Conservation (phyloP, 345 rosid genomes). For the Psidium friedrichsthalianum region DNA sequence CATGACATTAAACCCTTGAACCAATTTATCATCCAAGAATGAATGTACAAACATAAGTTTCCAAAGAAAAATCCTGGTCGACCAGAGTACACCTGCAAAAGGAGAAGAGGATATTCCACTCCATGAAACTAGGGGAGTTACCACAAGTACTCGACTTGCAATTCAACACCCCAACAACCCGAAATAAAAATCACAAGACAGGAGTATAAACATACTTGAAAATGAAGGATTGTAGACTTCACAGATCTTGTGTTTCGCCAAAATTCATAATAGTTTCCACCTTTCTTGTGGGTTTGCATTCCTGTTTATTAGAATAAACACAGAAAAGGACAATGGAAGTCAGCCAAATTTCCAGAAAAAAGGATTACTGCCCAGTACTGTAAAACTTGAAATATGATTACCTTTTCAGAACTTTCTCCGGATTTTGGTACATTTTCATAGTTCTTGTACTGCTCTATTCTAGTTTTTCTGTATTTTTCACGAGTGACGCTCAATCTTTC, state of each 20-base stretch:
- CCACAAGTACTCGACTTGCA: background rate
- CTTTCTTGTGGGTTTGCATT: constrained; percentile 31
- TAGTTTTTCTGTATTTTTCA: constrained; percentile 40
- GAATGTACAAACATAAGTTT: background rate
- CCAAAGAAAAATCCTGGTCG: background rate
- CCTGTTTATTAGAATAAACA: constrained; percentile 11
- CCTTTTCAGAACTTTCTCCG: constrained; percentile 42
- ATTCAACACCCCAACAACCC: background rate
- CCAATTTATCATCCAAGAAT: background rate
- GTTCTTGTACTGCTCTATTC: constrained; percentile 51
- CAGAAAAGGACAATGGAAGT: background rate
- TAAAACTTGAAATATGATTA: background rate
- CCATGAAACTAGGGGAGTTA: background rate
- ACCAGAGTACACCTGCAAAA: background rate
- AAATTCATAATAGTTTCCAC: constrained; percentile 33
- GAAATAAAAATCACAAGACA: background rate
- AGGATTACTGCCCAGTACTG: background rate
- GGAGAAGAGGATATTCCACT: background rate
- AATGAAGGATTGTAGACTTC: constrained; percentile 53
- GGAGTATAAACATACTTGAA: constrained; percentile 23
- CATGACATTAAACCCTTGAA: background rate
- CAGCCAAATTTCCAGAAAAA: background rate
- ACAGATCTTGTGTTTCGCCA: constrained; percentile 47
- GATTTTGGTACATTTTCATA: constrained; percentile 44
- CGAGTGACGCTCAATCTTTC: constrained; percentile 37